Base-by-base conservation (phyloP, 225 moss, liverwort and hornwort genomes). In the Anthoceros angustus region DNA sequence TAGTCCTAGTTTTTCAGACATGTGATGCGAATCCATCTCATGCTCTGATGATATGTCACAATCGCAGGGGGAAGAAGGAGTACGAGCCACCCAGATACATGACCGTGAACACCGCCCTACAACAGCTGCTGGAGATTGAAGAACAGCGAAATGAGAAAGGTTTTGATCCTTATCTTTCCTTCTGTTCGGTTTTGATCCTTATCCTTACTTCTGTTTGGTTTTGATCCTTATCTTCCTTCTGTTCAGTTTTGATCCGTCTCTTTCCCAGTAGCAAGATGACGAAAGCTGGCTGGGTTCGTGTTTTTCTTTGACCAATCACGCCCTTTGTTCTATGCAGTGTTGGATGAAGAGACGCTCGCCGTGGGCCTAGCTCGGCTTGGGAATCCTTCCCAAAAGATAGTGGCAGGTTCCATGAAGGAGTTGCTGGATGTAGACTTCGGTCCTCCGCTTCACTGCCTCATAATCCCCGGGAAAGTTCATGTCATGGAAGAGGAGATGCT, bases 401-500 rank as follows among this genome's bases (percentile, higher is more conserved):
- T 86, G 45, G 86, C 95, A 63, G 95, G 84, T 43, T 25, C 78
- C 25, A 80, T 98, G 84, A 84, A 89, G 74, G 75, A 80, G 66
- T 75, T 98, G 70, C 72, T 84, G 42, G 65, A 77, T 61, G 80
- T 83, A 62, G 87, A 92, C 70, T 98, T 98, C 72, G 92, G 92
- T 24, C 45, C 75, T 55, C 95, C 95, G 4, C 72, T 98, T 70
- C 95, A 98, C 62, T 92, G 92, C 69, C 70, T 98, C 71, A 82
- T 98, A 46, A 87, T 98, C 61, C 74, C 88, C 63, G 92, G 95
- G 70, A 73, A 66, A 16, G 87, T 77, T 46, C 95, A 98, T 65
- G 83, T 98, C 42, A 84, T 98, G 86, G 95, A 98, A 80, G 82
- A 87, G 72, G 95, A 98, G 69, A 92, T 92, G 74, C 42, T 98